These are phyloP conservation scores for Takakia lepidozioides DNA, from an alignment of 225 moss, liverwort and hornwort genomes.

Conservation along the genomic window DNA sequence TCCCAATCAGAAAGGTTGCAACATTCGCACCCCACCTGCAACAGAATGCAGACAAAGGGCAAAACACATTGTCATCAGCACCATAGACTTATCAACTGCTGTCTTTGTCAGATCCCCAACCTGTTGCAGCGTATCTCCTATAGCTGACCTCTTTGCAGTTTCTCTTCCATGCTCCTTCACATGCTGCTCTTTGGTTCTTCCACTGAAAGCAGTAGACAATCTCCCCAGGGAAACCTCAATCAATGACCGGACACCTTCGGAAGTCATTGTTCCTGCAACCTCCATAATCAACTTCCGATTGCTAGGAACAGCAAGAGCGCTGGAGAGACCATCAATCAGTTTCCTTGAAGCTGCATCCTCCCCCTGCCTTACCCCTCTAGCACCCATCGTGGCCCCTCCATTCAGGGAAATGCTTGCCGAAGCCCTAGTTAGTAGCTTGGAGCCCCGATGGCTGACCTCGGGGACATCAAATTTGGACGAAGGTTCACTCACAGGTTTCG, in stretches of 20 bases:
- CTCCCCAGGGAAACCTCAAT: constrained; percentile 64
- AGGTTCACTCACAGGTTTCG: too few species aligned
- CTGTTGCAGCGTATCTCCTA: constrained; percentile 55
- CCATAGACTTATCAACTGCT: constrained; percentile 66
- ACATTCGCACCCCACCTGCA: constrained; percentile 53
- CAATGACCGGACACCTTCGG: constrained; percentile 68
- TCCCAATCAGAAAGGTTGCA: constrained; percentile 37
- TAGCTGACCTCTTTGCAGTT: constrained; percentile 21
- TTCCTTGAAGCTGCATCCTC: constrained; percentile 18
- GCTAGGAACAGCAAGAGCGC: constrained; percentile 78
- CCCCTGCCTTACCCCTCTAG: constrained; percentile 13
- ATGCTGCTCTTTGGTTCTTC: constrained; percentile 24
- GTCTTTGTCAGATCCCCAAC: constrained; percentile 72
- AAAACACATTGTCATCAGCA: constrained; percentile 81
- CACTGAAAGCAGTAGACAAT: constrained; percentile 44
- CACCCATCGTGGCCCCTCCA: too few species aligned
- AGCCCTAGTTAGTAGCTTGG: too few species aligned
- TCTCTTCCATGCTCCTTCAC: constrained; percentile 14
- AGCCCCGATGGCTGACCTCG: too few species aligned
- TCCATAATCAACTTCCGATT: constrained; percentile 89
- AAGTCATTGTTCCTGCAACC: constrained; percentile 70
- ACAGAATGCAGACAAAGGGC: constrained; percentile 87
- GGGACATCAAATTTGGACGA: too few species aligned
- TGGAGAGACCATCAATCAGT: constrained; percentile 65
- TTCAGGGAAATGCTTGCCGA: too few species aligned